Conservation (phyloP, 345 rosid genomes). For the Aquilaria sinensis region DNA sequence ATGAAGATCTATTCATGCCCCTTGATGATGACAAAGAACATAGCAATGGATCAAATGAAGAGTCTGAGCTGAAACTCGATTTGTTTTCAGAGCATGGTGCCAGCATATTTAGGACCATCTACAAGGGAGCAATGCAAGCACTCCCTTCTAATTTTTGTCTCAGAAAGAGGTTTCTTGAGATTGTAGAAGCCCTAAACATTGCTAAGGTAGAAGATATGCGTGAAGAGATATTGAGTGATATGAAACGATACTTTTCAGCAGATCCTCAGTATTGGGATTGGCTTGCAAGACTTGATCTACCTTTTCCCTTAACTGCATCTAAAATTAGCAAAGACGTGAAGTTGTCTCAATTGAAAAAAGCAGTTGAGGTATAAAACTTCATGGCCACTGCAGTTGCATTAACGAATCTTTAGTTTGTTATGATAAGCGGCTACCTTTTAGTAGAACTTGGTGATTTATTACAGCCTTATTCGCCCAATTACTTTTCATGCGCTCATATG, state of each 20-base stretch:
- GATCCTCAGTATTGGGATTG: conserved; percentile 83
- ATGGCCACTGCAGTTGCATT: neutral
- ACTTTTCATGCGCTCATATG: neutral
- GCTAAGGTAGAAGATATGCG: conserved; percentile 58
- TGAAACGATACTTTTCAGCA: conserved; percentile 63
- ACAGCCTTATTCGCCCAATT: neutral
- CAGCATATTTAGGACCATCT: conserved; percentile 52
- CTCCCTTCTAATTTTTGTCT: conserved; percentile 64
- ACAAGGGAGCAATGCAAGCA: conserved; percentile 61
- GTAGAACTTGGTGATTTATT: neutral
- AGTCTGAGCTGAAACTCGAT: conserved; percentile 37
- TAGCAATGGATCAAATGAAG: conserved; percentile 30
- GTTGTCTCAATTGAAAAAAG: conserved; percentile 40
- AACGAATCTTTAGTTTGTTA: neutral
- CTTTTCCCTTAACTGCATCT: conserved; percentile 19
- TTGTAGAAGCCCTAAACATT: conserved; percentile 63
- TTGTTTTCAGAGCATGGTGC: conserved; percentile 62
- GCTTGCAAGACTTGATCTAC: conserved; percentile 74
- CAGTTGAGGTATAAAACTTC: conserved; percentile 49
- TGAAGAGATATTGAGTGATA: conserved; percentile 54
- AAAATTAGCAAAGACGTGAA: conserved; percentile 18
- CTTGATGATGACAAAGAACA: conserved; percentile 39
- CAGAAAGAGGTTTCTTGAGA: conserved; percentile 68
- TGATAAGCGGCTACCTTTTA: conserved; percentile 9
- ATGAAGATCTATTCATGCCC: conserved; percentile 61